Conservation (phyloP, 371 early-diverging fungal genomes). For the Blakeslea trispora region DNA sequence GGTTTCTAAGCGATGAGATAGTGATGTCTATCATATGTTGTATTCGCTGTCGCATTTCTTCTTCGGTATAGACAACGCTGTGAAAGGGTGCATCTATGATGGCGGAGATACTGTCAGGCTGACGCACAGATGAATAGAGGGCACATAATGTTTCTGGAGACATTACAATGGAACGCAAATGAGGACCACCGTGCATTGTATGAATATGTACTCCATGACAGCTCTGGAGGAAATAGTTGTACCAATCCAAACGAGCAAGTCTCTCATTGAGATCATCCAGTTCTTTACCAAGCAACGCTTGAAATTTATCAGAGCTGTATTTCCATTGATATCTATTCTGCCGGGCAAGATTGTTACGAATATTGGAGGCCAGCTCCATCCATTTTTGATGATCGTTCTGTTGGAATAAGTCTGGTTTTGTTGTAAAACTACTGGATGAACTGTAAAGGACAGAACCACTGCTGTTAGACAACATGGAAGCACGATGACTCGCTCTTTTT, state of each 20-base stretch:
- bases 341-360: slow-evolving; percentile 19
- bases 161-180: slow-evolving; percentile 17
- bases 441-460: background rate
- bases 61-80: slow-evolving; percentile 34
- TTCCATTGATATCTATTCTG: slow-evolving; percentile 12
- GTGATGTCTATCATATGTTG: slow-evolving; percentile 28
- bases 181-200: slow-evolving; percentile 13
- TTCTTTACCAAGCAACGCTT: background rate
- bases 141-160: slow-evolving; percentile 23
- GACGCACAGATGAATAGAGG: slow-evolving; percentile 15
- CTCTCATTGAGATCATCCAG: background rate
- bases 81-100: slow-evolving; percentile 24
- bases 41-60: slow-evolving; percentile 32
- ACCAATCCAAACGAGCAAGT: slow-evolving; percentile 15
- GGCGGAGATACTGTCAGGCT: background rate
- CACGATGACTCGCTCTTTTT: background rate
- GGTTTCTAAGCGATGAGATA: slow-evolving; percentile 21
- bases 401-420: background rate
- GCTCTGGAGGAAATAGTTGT: slow-evolving; percentile 29
- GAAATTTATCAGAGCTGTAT: slow-evolving; percentile 8
- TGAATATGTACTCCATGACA: slow-evolving; percentile 32
- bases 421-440: background rate
- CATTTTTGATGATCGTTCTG: slow-evolving; percentile 22
- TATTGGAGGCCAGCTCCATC: slow-evolving; percentile 36
- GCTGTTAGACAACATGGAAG: background rate